Evolutionary conservation across 192 early-diverging fungal species (phyloP), one percentile per base, ranked within the genome.

Genomic region (Backusella westeae): DNA sequence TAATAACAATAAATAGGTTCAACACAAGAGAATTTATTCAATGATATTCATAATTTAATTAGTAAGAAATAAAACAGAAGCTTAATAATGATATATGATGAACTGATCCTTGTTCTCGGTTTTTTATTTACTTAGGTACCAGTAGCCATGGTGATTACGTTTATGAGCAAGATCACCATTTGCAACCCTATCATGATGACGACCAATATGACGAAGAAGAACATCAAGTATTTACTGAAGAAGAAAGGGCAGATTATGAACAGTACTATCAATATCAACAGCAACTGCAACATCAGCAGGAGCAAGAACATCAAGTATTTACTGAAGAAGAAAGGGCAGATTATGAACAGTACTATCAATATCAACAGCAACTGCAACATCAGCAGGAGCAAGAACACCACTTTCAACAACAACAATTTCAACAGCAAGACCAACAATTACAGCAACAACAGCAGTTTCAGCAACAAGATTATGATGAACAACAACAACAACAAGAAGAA

Each of bases 41-140:
- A 46, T 42, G 69, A 71, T 15, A 71, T 71, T 15, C 38, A 71
- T 5, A n/a, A 71, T 46, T 32, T 71, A 41, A 71, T 71, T 17
- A 42, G 36, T 71, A 71, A 12, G 10, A n/a, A 44, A 49, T 44
- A 49, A 49, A n/a, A n/a, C 6, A 49, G 17, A 49, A 49, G 6
- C 42, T 17, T 44, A 14, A 12, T 17, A 4, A 0, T 17, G 14
- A 19, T 6, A 3, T 3, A 49, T 6, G 44, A 49, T 49, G 5
- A 19, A n/a, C 19, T 49, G 46, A 49, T 49, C 42, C 15, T 14
- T 44, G 4, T 17, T 44, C 10, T 8, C 38, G 38, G 38, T 7
- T 39, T 39, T 17, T 5, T 44, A 0, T 49, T n/a, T 49, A 44
- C n/a, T 19, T 63, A 29, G 56, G 23, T 29, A 26, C 10, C 23